phyloP scores from a whole-genome alignment of 1,139 yeast genomes.

The Sugiyamaella neomexicana region DNA sequence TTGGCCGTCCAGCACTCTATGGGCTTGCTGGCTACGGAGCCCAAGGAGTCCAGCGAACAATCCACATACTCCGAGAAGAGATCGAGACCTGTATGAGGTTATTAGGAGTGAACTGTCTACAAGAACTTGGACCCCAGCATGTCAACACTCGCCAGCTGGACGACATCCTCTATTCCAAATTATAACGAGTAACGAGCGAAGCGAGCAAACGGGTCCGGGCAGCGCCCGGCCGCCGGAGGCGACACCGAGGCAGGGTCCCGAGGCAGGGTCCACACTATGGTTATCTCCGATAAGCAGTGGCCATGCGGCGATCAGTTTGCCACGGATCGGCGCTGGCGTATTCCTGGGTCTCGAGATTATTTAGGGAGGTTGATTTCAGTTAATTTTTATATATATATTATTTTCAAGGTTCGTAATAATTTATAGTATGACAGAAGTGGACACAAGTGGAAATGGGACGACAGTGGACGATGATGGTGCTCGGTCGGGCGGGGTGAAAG shows the following conservation, averaged over 20 bases:
- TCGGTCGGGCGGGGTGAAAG: background rate
- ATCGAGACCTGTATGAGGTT: conserved; percentile 82
- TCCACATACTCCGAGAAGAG: conserved; percentile 55
- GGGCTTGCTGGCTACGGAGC: conserved; percentile 71
- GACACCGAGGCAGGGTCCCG: too few relatives aligned
- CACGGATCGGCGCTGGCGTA: background rate
- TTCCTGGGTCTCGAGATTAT: background rate
- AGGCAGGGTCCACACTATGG: too few relatives aligned
- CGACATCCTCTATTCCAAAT: conserved; percentile 20
- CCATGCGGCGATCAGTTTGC: background rate
- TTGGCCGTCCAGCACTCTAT: conserved; percentile 73
- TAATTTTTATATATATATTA: too few relatives aligned
- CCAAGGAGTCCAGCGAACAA: conserved; percentile 11
- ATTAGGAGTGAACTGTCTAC: conserved; percentile 47
- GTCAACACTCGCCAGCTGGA: conserved; percentile 31
- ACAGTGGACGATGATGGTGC: background rate
- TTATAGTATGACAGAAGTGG: background rate
- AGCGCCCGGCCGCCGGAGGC: too few relatives aligned
- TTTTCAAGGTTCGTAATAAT: background rate
- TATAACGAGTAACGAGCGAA: too few relatives aligned
- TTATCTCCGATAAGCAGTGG: background rate
- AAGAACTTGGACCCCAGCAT: conserved; percentile 42
- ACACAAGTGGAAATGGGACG: background rate
- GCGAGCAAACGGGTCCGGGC: too few relatives aligned
- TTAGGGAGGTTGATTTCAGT: too few relatives aligned